Conservation (phyloP, 441 rosid genomes). For the Theobroma grandiflorum region DNA sequence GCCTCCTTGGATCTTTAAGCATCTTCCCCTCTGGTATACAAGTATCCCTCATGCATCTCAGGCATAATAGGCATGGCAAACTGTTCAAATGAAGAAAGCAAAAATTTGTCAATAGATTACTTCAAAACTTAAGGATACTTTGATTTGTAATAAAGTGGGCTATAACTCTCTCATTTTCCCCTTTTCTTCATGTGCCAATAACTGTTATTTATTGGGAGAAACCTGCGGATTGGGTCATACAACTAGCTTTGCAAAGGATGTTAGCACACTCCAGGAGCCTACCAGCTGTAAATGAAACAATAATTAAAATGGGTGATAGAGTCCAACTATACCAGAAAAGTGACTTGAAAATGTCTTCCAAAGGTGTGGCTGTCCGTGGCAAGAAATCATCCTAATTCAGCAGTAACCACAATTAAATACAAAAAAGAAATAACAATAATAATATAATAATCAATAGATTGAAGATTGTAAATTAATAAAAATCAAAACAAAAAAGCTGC, state of each 20-base stretch:
- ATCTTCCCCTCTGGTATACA: conserved; percentile 81
- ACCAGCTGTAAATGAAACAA: conserved; percentile 8
- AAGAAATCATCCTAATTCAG: conserved; percentile 88
- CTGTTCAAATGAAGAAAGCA: conserved; percentile 48
- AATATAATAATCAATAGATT: background rate
- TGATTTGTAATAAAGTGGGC: background rate
- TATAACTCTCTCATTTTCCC: background rate
- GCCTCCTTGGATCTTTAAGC: conserved; percentile 94
- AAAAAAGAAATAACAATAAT: background rate
- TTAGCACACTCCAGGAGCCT: conserved; percentile 8
- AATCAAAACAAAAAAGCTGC: background rate
- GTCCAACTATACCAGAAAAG: conserved; percentile 77
- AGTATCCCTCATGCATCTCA: conserved; percentile 91
- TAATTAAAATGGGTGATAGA: background rate
- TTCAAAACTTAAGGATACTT: background rate
- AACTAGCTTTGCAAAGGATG: background rate
- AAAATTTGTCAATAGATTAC: conserved; percentile 1
- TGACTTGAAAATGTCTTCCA: conserved; percentile 96
- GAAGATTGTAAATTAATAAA: background rate
- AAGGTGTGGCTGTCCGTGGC: conserved; percentile 90
- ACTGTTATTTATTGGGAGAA: background rate
- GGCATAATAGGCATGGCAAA: conserved; percentile 83
- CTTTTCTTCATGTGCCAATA: background rate
- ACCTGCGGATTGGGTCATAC: background rate
- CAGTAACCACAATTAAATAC: conserved; percentile 29